Evolutionary conservation across 169 alveolate species (phyloP).

Genomic region (Plasmodium vivax): DNA sequence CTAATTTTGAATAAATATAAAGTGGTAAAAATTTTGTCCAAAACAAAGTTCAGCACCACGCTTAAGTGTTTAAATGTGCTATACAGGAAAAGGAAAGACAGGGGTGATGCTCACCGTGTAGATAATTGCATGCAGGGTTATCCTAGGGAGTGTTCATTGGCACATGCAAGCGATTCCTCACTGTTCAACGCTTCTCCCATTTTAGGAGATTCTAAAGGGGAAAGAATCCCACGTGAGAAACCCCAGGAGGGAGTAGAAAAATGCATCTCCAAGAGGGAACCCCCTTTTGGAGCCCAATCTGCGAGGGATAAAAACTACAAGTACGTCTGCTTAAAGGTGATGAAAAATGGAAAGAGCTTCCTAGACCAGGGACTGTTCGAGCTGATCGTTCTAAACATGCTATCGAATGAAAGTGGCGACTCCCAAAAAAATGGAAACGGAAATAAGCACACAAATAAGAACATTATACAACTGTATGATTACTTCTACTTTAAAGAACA

Average conservation of each 20-base stretch:
- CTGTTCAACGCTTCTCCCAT: neutral
- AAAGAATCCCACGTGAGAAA: neutral
- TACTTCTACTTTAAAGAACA: slow-evolving; percentile 95
- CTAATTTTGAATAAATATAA: slow-evolving; percentile 91
- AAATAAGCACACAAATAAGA: slow-evolving; percentile 14
- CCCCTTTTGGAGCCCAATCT: neutral
- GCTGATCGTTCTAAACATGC: slow-evolving; percentile 85
- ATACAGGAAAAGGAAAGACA: slow-evolving; percentile 18
- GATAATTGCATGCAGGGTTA: neutral
- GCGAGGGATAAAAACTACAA: slow-evolving; percentile 72
- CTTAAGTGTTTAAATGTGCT: slow-evolving; percentile 89
- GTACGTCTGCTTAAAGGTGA: slow-evolving; percentile 92
- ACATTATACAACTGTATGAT: slow-evolving; percentile 84
- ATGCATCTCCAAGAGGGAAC: neutral
- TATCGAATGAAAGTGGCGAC: slow-evolving; percentile 87
- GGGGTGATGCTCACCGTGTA: neutral
- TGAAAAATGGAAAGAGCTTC: slow-evolving; percentile 94
- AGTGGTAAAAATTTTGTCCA: slow-evolving; percentile 89
- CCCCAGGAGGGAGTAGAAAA: neutral
- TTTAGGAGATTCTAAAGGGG: neutral
- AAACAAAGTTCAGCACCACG: slow-evolving; percentile 91
- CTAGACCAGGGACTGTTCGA: slow-evolving; percentile 94
- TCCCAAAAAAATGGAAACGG: slow-evolving; percentile 20
- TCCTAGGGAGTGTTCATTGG: neutral
- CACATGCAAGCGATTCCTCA: neutral